Evolutionary conservation across 495 filamentous ascomycete species (phyloP), one percentile per base, ranked within the genome.

Genomic region (Amphirosellinia nigrospora): DNA sequence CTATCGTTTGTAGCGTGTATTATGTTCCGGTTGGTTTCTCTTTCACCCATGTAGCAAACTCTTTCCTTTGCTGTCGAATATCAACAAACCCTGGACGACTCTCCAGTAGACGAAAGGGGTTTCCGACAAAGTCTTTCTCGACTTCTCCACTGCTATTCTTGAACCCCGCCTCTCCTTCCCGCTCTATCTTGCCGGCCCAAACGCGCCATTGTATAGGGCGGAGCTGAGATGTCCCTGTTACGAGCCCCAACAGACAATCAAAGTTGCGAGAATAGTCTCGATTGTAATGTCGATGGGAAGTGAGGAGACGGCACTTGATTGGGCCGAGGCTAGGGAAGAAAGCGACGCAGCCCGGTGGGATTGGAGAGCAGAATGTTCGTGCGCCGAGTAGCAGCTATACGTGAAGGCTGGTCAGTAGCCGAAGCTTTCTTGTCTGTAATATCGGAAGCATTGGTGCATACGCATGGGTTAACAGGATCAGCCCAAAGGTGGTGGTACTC

Each of bases 141-240:
- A 81, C 79, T 63, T 80, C 73, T 71, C 93, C 92, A 78, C 89
- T 86, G 70, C 87, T 88, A 83, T 91, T 88, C 77, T 88, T 84
- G 74, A 94, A 94, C 3, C 89, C 88, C 64, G 83, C 76, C 86
- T 85, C 84, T 82, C 90, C 84, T 86, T 94, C 90, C 66, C 85
- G 86, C 82, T 96, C 93, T 70, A 93, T 89, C 80, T 92, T 87
- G 58, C 92, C 92, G 32, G 92, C 92, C 93, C 93, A 96, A 69
- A 91, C 89, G 28, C 89, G 87, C 91, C 92, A 94, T 78, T 89
- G 89, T 69, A 95, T 90, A 1, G 92, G 92, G 79, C 92, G 88
- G 73, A 93, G 77, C 56, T 90, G 86, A 38, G 89, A 88, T 0
- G 90, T 89, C 19, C 88, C 87, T 0, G 91, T 77, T 4, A 95